Conservation (phyloP, 2,329 filamentous ascomycete genomes). For the Aspergillus oerlinghausenensis region DNA sequence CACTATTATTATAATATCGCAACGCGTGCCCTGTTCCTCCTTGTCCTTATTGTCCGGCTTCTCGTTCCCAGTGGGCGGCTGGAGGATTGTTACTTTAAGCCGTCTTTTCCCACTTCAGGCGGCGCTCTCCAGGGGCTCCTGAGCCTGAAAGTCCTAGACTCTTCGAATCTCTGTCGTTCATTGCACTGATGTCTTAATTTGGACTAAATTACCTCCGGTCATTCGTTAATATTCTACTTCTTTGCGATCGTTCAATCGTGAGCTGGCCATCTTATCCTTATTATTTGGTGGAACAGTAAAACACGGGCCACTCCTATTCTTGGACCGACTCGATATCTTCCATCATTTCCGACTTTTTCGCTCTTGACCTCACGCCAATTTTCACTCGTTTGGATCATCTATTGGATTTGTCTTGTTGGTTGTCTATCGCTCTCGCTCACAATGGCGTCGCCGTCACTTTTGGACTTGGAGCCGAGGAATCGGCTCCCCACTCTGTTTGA, state of each 20-base stretch:
- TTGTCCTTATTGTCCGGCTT: neutral
- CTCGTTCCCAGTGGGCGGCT: neutral
- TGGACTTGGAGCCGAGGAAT: constrained; percentile 59
- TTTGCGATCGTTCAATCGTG: neutral
- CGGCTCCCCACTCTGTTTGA: constrained; percentile 92
- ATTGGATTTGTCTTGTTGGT: neutral
- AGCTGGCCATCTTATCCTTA: constrained; percentile 13
- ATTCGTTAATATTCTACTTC: neutral
- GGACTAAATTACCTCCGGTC: neutral
- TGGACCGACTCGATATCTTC: neutral
- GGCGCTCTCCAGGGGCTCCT: constrained; percentile 3
- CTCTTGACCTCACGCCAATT: neutral
- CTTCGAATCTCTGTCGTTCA: neutral
- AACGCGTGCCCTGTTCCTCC: constrained; percentile 3
- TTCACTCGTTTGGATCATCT: neutral
- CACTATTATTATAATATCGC: neutral
- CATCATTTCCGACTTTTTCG: neutral
- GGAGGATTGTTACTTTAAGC: neutral
- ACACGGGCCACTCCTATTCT: constrained; percentile 1
- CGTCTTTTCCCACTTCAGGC: neutral
- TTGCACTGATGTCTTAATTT: neutral
- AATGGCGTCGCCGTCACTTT: constrained; percentile 28
- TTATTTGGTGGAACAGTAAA: constrained; percentile 1
- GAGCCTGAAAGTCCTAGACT: neutral
- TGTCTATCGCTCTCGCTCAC: constrained; percentile 5